Conservation (phyloP, 1,284 basidiomycete species). For the Leccinum cinnamomeum region DNA sequence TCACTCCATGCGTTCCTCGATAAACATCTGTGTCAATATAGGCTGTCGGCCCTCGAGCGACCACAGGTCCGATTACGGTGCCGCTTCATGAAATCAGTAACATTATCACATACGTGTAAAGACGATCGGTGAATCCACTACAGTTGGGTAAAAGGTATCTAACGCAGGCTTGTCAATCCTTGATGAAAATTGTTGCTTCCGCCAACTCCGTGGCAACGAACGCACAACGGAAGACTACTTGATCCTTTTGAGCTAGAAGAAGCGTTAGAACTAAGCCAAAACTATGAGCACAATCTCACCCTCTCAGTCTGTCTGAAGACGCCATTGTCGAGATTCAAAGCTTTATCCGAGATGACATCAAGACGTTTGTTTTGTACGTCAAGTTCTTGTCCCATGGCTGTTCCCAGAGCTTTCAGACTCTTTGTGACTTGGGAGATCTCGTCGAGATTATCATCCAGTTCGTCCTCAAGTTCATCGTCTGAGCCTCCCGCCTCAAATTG, state of each 20-base stretch:
- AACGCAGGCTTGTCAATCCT: neutral
- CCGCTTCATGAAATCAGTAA: neutral
- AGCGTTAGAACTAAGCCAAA: conserved; percentile 13
- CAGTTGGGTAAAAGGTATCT: conserved; percentile 25
- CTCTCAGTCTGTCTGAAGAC: conserved; percentile 70
- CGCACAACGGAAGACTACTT: conserved; percentile 40
- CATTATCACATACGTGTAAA: neutral
- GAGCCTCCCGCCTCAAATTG: conserved; percentile 95
- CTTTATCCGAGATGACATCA: conserved; percentile 68
- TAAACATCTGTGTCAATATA: neutral
- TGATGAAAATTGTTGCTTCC: neutral
- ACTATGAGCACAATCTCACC: conserved; percentile 43
- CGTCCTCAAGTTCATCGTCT: conserved; percentile 95
- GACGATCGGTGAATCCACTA: neutral
- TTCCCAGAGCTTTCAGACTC: conserved; percentile 82
- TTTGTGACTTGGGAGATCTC: conserved; percentile 84
- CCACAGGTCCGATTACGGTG: neutral
- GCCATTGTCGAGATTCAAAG: conserved; percentile 60
- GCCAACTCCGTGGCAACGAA: neutral
- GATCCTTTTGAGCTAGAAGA: conserved; percentile 64
- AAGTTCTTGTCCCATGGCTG: conserved; percentile 82
- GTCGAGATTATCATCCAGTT: conserved; percentile 89
- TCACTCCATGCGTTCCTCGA: no score
- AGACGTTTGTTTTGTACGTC: conserved; percentile 76
- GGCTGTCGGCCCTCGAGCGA: neutral